Conservation (phyloP, 495 filamentous ascomycete species). For the Penicillium riverlandense region DNA sequence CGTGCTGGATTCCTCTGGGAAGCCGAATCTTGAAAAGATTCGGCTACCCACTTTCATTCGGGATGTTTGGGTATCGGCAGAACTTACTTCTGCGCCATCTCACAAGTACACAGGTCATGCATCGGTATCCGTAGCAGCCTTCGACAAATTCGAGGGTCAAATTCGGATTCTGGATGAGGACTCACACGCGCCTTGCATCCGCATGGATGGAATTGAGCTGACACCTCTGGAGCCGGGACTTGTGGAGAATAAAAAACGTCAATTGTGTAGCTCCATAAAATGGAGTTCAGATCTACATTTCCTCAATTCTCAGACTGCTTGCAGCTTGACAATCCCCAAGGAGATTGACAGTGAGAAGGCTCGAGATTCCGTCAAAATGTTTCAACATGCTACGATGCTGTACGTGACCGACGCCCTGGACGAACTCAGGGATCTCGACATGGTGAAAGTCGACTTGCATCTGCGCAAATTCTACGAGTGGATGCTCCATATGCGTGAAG, state of each 20-base stretch:
- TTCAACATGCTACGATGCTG: conserved; percentile 20
- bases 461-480: conserved; percentile 17
- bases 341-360: neutral
- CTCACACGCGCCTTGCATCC: conserved; percentile 4
- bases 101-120: conserved; percentile 14
- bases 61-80: conserved; percentile 23
- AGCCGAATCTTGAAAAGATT: conserved; percentile 10
- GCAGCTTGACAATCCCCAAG: conserved; percentile 1
- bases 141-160: conserved; percentile 17
- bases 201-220: conserved; percentile 20
- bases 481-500: conserved; percentile 10
- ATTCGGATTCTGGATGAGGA: conserved; percentile 13
- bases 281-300: conserved; percentile 18
- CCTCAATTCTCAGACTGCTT: conserved; percentile 8
- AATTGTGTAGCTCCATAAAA: conserved; percentile 15
- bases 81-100: conserved; percentile 7
- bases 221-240: conserved; percentile 17
- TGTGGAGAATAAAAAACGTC: conserved; percentile 3
- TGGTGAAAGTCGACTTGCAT: conserved; percentile 10
- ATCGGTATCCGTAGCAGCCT: conserved; percentile 1
- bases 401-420: conserved; percentile 16
- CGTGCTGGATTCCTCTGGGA: conserved; percentile 15
- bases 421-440: conserved; percentile 6
- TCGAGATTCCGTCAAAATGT: conserved; percentile 10
- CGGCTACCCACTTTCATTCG: conserved; percentile 19